Conservation (phyloP, 2,329 filamentous ascomycete genomes). For the Fragosphaeria purpurea region DNA sequence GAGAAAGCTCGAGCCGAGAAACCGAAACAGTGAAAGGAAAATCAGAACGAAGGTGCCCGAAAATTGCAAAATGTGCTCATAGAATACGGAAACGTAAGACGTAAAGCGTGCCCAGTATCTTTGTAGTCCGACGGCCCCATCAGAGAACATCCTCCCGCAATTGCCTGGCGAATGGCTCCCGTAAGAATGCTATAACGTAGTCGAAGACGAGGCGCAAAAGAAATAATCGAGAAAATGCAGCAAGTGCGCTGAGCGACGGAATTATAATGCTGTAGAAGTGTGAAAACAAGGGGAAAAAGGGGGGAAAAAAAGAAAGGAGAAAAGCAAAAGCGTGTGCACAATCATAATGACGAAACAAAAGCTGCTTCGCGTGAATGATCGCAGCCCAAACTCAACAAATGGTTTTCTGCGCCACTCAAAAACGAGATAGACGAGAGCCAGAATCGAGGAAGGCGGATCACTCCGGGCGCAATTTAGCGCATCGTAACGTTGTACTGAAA, state of each 20-base stretch:
- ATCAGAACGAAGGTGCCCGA: too few species aligned
- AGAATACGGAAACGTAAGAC: constrained; percentile 2
- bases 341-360: not conserved
- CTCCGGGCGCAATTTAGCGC: too few species aligned
- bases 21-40: not conserved
- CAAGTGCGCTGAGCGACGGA: too few species aligned
- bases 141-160: too few species aligned
- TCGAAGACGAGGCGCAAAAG: not conserved
- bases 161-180: not conserved
- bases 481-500: constrained; percentile 6
- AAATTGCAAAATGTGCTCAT: not conserved
- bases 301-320: constrained; percentile 7
- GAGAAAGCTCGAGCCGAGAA: not conserved
- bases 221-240: too few species aligned
- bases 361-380: not conserved
- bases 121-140: too few species aligned
- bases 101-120: not conserved
- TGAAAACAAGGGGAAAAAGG: constrained; percentile 8
- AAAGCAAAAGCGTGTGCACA: not conserved
- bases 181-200: constrained; percentile 1
- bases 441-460: too few species aligned
- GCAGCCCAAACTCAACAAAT: not conserved
- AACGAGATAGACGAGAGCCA: too few species aligned
- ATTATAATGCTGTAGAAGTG: too few species aligned
- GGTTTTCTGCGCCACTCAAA: too few species aligned